phyloP scores from a whole-genome alignment of 176 grass and related monocot species.

The Carex cristatella region DNA sequence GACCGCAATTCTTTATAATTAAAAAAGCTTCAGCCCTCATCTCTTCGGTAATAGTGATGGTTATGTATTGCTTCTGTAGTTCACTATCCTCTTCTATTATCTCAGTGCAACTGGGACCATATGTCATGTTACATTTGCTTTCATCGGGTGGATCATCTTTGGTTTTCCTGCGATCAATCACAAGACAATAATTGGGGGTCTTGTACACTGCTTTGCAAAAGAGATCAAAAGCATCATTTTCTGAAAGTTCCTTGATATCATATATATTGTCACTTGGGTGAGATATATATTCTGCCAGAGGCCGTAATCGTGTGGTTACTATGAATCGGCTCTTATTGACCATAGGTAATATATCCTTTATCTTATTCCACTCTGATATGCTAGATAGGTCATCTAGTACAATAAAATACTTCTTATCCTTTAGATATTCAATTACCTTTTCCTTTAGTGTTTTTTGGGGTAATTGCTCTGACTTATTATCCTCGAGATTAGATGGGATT shows the following conservation, averaged over 20 bases:
- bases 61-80: too few relatives aligned
- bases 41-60: neutral
- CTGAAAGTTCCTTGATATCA: too few relatives aligned
- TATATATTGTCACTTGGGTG: too few relatives aligned
- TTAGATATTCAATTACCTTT: too few relatives aligned
- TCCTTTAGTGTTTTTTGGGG: too few relatives aligned
- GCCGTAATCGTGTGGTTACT: neutral
- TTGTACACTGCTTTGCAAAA: neutral
- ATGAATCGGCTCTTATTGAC: constrained; percentile 27
- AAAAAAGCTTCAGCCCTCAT: neutral
- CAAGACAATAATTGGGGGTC: neutral
- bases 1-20: constrained; percentile 21
- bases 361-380: too few relatives aligned
- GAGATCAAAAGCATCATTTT: too few relatives aligned
- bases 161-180: neutral
- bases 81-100: neutral
- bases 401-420: too few relatives aligned
- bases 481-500: too few relatives aligned
- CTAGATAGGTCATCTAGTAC: too few relatives aligned
- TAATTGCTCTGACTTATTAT: too few relatives aligned
- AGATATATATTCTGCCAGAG: neutral
- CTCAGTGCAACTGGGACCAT: neutral
- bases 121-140: neutral
- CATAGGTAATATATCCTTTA: neutral
- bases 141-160: neutral